Percentiles rank a stretch among this genome's conserved stretches.
Evolutionary conservation across 441 rosid genomes (phyloP).

Genomic region (Bruguiera hainesii): DNA sequence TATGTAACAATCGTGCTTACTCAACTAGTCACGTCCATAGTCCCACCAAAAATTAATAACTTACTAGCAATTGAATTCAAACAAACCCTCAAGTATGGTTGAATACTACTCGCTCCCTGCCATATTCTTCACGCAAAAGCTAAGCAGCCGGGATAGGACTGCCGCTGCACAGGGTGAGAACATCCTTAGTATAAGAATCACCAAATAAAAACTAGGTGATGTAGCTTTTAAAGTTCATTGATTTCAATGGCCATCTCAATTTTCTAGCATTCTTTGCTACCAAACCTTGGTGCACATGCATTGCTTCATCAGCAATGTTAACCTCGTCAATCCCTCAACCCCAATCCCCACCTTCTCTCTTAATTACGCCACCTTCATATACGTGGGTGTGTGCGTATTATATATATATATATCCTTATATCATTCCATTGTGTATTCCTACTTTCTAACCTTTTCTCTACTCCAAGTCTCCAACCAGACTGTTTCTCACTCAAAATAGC

Average conservation of each 20-base stretch:
- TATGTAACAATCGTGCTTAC: too few species aligned
- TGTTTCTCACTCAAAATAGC: not conserved
- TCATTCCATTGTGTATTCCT: not conserved
- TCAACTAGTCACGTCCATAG: too few species aligned
- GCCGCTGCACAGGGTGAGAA: too few species aligned
- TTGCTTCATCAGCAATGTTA: slow-evolving; percentile 23
- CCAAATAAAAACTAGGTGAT: not conserved
- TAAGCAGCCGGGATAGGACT: too few species aligned
- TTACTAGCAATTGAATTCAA: too few species aligned
- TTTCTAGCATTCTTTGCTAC: slow-evolving; percentile 17
- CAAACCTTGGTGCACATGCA: slow-evolving; percentile 30
- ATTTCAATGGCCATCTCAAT: slow-evolving; percentile 14
- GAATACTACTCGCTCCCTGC: too few species aligned
- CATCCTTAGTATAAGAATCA: too few species aligned
- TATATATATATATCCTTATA: not conserved
- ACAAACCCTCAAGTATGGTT: too few species aligned
- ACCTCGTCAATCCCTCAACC: not conserved
- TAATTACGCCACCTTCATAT: not conserved
- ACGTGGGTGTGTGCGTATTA: too few species aligned
- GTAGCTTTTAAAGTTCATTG: not conserved
- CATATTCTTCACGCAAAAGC: too few species aligned
- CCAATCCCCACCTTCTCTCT: not conserved
- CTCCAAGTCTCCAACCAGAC: not conserved
- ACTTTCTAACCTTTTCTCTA: not conserved
- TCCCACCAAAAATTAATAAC: too few species aligned